Conservation (phyloP, 108 stramenopile genomes). For the Ochromonas danica region DNA sequence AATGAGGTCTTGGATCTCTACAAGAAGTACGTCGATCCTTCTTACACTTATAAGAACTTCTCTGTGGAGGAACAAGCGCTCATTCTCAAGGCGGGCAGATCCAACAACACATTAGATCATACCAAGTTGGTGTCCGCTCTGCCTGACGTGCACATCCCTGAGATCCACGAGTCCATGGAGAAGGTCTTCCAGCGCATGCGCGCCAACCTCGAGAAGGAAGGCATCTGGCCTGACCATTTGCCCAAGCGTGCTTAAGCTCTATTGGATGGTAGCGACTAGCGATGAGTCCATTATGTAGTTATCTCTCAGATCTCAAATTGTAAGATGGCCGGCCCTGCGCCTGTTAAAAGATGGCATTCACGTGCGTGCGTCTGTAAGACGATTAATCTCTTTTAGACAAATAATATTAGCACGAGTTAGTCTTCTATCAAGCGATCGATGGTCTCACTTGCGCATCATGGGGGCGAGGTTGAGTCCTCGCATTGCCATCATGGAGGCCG, state of each 20-base stretch:
- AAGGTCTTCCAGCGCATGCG: conserved; percentile 91
- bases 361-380: too few species aligned
- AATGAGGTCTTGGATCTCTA: conserved; percentile 95
- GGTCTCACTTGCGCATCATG: neutral
- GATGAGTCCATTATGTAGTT: too few species aligned
- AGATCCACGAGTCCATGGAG: conserved; percentile 82
- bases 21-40: conserved; percentile 95
- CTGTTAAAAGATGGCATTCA: too few species aligned
- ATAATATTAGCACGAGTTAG: too few species aligned
- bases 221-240: conserved; percentile 49
- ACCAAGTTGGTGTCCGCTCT: conserved; percentile 87
- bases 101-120: conserved; percentile 96
- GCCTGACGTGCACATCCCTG: conserved; percentile 82
- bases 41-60: conserved; percentile 94
- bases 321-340: too few species aligned
- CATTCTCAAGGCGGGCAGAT: conserved; percentile 88
- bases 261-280: too few species aligned
- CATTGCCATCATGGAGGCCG: neutral
- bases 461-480: neutral
- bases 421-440: too few species aligned
- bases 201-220: conserved; percentile 68
- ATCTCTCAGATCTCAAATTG: too few species aligned
- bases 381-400: too few species aligned
- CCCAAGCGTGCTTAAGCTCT: conserved; percentile 31
- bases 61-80: conserved; percentile 63